Base-by-base conservation (phyloP, 1,284 basidiomycete species). In the Microbotryum saponariae region DNA sequence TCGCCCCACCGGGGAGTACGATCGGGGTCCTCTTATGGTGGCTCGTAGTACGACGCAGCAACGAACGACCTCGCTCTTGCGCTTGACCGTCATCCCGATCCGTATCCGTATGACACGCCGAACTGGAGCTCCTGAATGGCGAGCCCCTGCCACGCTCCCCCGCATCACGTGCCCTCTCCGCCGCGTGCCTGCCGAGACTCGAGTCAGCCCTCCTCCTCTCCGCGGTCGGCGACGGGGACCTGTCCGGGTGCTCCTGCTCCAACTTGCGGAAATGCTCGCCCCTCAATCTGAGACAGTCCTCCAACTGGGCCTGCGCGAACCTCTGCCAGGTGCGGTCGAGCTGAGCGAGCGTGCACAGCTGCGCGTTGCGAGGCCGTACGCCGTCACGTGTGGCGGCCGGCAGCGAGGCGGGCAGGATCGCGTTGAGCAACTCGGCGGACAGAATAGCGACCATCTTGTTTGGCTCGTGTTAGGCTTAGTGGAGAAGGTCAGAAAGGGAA, bases 381-480 rank as follows among this genome's bases (percentile, higher is more conserved):
- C 33, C 33, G n/a, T 14, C 27, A 29, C 51, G n/a, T n/a, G 51
- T 53, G 20, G 51, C 25, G 10, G 23, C 51, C n/a, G 25, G 27
- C n/a, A 53, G n/a, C 20, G 21, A 53, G n/a, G 51, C 51, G 4
- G 51, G 51, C 12, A 53, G 25, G 27, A 53, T 53, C 51, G n/a
- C 9, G 51, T 53, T 53, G 51, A 53, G 51, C 51, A 53, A 33
- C 25, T 53, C 51, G 31, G 51, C 21, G n/a, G 51, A 29, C 31
- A 53, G 51, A 6, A 33, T 16, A 27, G 51, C 25, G 10, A 33
- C 25, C 51, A 53, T 53, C n/a, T 27, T 53, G 27, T 33, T n/a
- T 12, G 33, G 21, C 14, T 23, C 7, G 31, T 8, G 10, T 25
- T 6, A 6, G 25, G n/a, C 16, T 14, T 5, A 10, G 31, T 53